These are phyloP conservation scores for Polytolypa hystricis DNA, from an alignment of 2,329 filamentous ascomycete species.

Conservation along the genomic window DNA sequence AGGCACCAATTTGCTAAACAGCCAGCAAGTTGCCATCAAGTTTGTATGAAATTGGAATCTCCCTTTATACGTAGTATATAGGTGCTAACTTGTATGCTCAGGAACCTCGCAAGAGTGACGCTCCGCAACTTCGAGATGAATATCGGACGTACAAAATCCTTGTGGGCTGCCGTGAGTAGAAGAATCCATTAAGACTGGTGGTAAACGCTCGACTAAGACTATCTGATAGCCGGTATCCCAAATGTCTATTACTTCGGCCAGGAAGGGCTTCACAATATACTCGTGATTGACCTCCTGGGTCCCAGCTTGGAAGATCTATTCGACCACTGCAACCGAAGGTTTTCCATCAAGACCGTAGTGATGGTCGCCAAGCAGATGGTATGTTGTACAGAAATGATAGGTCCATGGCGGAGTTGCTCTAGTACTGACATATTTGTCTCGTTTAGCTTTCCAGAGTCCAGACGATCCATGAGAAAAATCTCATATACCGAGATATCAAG, in stretches of 20 bases:
- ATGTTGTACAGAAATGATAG: too few relatives aligned
- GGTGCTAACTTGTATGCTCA: slow-evolving; percentile 27
- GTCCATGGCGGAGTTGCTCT: too few relatives aligned
- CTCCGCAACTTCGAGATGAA: slow-evolving; percentile 92
- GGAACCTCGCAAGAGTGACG: slow-evolving; percentile 98
- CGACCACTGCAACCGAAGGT: slow-evolving; percentile 90
- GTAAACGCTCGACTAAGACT: background rate
- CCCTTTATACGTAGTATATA: too few relatives aligned
- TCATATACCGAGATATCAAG: slow-evolving; percentile 98
- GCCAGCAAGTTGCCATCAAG: slow-evolving; percentile 98
- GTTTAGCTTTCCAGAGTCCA: slow-evolving; percentile 74
- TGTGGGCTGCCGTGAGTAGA: slow-evolving; percentile 87
- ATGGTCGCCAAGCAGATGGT: slow-evolving; percentile 99
- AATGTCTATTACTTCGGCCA: slow-evolving; percentile 99
- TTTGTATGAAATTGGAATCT: slow-evolving; percentile 66
- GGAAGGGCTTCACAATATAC: slow-evolving; percentile 95
- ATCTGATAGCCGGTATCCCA: slow-evolving; percentile 74
- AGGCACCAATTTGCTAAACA: slow-evolving; percentile 96
- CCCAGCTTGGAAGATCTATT: slow-evolving; percentile 94
- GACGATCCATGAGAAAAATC: slow-evolving; percentile 95
- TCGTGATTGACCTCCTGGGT: slow-evolving; percentile 92
- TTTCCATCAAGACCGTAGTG: slow-evolving; percentile 93
- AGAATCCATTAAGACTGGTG: slow-evolving; percentile 5
- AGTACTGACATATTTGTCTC: background rate
- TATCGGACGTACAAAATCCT: slow-evolving; percentile 99